Base-by-base conservation (phyloP, 345 rosid species). In the Trapa incisa region DNA sequence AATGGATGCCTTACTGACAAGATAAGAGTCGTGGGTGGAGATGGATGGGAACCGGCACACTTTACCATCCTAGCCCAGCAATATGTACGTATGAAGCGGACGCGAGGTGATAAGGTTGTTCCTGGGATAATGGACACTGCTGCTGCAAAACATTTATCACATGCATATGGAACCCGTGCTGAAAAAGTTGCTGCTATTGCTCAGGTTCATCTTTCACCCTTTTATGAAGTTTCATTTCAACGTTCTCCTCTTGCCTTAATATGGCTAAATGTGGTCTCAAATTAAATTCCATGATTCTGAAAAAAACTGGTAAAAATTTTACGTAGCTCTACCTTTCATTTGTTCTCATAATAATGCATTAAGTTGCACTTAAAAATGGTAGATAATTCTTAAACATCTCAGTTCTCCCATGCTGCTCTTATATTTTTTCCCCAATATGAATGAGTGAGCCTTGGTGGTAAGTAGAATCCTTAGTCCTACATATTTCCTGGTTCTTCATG, bases 91-190 rank as follows among this genome's bases (percentile, higher is more conserved):
- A 87, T 90, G 97, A 93, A 93, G 78, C 84, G 79, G 82, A 63
- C 89, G 33, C 58, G 78, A 57, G 92, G 87, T 67, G 86, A 89
- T 47, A 83, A 88, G 82, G 78, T 83, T 74, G 96, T 93, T 73
- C 98, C 95, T 58, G 97, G 86, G 58, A 80, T 72, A 58, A 90
- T 93, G 97, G 98, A 93, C 80, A 87, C 94, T 70, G 80, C 89
- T 68, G 78, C 78, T 39, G 95, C 98, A 2, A 93, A 87, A 84
- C 97, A 93, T 79, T 80, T 93, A 75, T 93, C 97, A 60, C 95
- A 78, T 80, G 90, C 98, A 37, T 94, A 94, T 80, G 99, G 97
- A 69, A 87, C 83, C 60, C 65, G 80, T 75, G 97, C 96, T 47
- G 95, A 81, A 70, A 82, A 80, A 64, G 96, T 94, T 5, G 99